These are phyloP conservation scores for Entomortierella chlamydospora DNA, from an alignment of 192 early-diverging fungal genomes.

Conservation along the genomic window DNA sequence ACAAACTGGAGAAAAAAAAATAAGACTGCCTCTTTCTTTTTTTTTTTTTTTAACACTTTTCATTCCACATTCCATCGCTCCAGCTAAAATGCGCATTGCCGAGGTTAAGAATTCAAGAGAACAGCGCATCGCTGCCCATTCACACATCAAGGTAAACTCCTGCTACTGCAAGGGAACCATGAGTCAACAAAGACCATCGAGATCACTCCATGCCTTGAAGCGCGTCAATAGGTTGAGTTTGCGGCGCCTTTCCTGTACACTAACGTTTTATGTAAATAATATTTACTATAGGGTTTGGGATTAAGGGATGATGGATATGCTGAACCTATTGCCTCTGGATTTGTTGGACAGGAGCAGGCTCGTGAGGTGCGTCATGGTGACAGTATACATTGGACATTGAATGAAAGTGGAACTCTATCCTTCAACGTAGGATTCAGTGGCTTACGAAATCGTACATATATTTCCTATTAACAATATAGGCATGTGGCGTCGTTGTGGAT, in stretches of 20 bases:
- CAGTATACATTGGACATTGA: no score
- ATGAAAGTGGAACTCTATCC: no score
- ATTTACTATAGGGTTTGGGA: slow-evolving; percentile 72
- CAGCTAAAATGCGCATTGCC: slow-evolving; percentile 84
- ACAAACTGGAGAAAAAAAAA: slow-evolving; percentile 1
- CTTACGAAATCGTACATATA: neutral
- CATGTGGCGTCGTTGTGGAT: slow-evolving; percentile 93
- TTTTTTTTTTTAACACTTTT: neutral
- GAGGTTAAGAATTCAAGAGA: slow-evolving; percentile 94
- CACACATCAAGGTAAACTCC: slow-evolving; percentile 87
- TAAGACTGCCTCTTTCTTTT: neutral
- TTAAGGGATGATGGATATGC: slow-evolving; percentile 88
- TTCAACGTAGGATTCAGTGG: neutral
- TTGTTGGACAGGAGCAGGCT: slow-evolving; percentile 97
- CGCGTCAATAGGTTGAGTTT: slow-evolving; percentile 1
- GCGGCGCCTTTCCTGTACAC: no score
- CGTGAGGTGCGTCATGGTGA: slow-evolving; percentile 78
- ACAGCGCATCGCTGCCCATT: slow-evolving; percentile 95
- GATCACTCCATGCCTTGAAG: neutral
- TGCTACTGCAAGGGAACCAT: neutral
- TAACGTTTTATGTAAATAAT: slow-evolving; percentile 1
- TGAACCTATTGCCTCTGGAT: slow-evolving; percentile 89
- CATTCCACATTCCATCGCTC: slow-evolving; percentile 1
- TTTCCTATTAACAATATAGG: slow-evolving; percentile 61
- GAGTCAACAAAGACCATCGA: neutral